Evolutionary conservation across 1,284 basidiomycete species (phyloP).

Genomic region (Laetiporus sulphureus): DNA sequence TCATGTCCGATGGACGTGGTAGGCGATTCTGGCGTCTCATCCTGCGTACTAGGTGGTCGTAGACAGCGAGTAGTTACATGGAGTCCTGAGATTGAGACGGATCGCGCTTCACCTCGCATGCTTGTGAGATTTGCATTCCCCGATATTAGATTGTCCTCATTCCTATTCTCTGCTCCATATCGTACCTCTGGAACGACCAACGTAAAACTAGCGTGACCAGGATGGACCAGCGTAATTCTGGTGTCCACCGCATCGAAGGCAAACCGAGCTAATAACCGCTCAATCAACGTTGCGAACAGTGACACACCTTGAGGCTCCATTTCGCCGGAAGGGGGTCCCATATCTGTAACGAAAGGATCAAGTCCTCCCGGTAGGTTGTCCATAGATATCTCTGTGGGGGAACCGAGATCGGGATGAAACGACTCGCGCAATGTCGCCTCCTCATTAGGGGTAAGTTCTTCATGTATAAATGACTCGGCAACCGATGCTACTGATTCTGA

Average conservation of each 20-base stretch:
- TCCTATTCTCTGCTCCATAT: constrained; percentile 42
- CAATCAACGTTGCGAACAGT: constrained; percentile 79
- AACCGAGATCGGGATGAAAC: constrained; percentile 39
- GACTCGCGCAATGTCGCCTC: constrained; percentile 70
- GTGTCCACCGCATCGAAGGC: constrained; percentile 71
- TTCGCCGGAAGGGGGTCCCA: constrained; percentile 35
- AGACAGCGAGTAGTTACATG: constrained; percentile 38
- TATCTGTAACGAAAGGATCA: constrained; percentile 43
- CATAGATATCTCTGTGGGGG: constrained; percentile 32
- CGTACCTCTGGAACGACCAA: constrained; percentile 49
- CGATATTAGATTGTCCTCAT: constrained; percentile 1
- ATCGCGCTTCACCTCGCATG: constrained; percentile 2
- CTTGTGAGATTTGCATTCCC: no score
- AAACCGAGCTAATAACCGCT: constrained; percentile 77
- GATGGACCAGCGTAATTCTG: constrained; percentile 59
- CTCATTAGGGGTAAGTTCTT: constrained; percentile 70
- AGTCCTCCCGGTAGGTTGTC: constrained; percentile 58
- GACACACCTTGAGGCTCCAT: constrained; percentile 70
- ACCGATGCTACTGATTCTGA: constrained; percentile 74
- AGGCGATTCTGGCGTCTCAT: constrained; percentile 4
- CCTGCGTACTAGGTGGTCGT: constrained; percentile 22
- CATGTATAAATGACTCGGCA: constrained; percentile 80
- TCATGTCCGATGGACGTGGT: not conserved
- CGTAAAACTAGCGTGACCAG: constrained; percentile 54
- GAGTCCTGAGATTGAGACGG: constrained; percentile 29